A percentile compares a stretch with the other conserved stretches of the same genome.
These are phyloP conservation scores for Xylariaceae sp. DNA, from an alignment of 2,329 filamentous ascomycete genomes.

Conservation along the genomic window DNA sequence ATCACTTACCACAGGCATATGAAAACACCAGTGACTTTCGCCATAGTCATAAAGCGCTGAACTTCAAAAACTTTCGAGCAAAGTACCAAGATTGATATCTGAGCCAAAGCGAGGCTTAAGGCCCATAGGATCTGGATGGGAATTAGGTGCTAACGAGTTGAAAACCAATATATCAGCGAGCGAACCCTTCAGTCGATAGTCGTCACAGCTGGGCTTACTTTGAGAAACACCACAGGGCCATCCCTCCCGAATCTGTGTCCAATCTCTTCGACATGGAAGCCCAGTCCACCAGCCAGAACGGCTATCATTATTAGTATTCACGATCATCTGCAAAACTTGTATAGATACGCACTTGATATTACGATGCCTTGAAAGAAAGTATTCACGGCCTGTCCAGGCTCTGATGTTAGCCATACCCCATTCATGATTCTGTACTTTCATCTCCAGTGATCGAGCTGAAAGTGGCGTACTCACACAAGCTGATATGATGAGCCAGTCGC, in stretches of 20 bases:
- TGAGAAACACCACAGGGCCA: slow-evolving; percentile 11
- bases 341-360: too few relatives aligned
- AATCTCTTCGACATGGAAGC: slow-evolving; percentile 17
- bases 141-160: slow-evolving; percentile 11
- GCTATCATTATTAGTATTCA: slow-evolving; percentile 3
- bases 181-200: slow-evolving; percentile 5
- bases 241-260: slow-evolving; percentile 12
- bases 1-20: slow-evolving; percentile 19
- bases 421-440: too few relatives aligned
- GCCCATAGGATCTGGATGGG: slow-evolving; percentile 29
- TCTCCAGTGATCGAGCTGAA: too few relatives aligned
- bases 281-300: slow-evolving; percentile 18
- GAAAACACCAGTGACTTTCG: slow-evolving; percentile 18
- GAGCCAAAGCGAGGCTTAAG: slow-evolving; percentile 23
- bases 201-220: slow-evolving; percentile 7
- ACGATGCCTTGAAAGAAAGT: too few relatives aligned
- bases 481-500: slow-evolving; percentile 21
- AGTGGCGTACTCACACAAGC: slow-evolving; percentile 14
- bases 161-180: too few relatives aligned
- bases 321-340: too few relatives aligned
- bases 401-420: too few relatives aligned
- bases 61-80: slow-evolving; percentile 26
- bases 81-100: slow-evolving; percentile 27
- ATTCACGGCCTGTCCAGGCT: too few relatives aligned
- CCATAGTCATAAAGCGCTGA: slow-evolving; percentile 17